A percentile compares a stretch with the other conserved stretches of the same genome.
Evolutionary conservation across 441 rosid species (phyloP).

Genomic region (Aquilaria agallochum): DNA sequence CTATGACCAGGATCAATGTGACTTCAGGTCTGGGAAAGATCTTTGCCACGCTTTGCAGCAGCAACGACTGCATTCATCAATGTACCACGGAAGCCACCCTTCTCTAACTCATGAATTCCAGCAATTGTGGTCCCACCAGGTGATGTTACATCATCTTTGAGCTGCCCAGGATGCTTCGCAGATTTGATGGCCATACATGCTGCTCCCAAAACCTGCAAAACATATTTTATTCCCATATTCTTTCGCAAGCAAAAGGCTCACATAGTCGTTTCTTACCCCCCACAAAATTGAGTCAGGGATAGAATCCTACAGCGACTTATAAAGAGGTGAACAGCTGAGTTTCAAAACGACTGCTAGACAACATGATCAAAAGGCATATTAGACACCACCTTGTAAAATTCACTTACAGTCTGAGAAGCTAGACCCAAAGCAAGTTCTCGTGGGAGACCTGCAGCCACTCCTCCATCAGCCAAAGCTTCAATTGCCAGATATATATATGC

Average conservation of each 20-base stretch:
- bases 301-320: not conserved
- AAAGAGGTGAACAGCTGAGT: not conserved
- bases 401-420: slow-evolving; percentile 89
- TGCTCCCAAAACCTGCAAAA: slow-evolving; percentile 83
- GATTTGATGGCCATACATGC: slow-evolving; percentile 75
- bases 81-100: slow-evolving; percentile 72
- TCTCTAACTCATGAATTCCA: slow-evolving; percentile 85
- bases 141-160: slow-evolving; percentile 89
- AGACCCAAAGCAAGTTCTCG: slow-evolving; percentile 85
- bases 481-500: slow-evolving; percentile 83
- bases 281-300: not conserved
- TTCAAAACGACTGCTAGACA: no score
- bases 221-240: not conserved
- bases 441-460: slow-evolving; percentile 94
- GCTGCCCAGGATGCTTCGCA: slow-evolving; percentile 87
- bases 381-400: not conserved
- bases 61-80: slow-evolving; percentile 94
- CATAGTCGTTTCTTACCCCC: not conserved
- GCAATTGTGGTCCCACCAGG: slow-evolving; percentile 95
- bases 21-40: slow-evolving; percentile 50
- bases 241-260: not conserved
- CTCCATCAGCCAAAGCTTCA: slow-evolving; percentile 97
- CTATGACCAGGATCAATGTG: not conserved
- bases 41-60: slow-evolving; percentile 74
- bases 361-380: not conserved